These are phyloP conservation scores for Saccharomyces paradoxus DNA, from an alignment of 805 yeast species.

Conservation along the genomic window DNA sequence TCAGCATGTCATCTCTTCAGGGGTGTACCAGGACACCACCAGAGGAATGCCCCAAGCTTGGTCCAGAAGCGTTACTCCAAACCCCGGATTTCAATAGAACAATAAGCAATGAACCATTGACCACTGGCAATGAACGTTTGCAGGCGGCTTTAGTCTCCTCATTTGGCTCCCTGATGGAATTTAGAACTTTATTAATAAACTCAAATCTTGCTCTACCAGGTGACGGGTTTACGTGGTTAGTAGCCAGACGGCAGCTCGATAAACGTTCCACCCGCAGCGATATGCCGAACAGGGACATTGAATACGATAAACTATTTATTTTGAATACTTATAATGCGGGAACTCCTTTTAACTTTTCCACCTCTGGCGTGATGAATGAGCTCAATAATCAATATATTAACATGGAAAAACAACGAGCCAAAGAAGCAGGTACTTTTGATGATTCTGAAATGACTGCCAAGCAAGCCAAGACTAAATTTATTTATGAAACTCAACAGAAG, in stretches of 20 bases:
- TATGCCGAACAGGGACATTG: slow-evolving; percentile 12
- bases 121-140: slow-evolving; percentile 30
- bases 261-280: slow-evolving; percentile 5
- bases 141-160: slow-evolving; percentile 44
- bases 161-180: slow-evolving; percentile 72
- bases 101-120: slow-evolving; percentile 28
- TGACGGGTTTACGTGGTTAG: slow-evolving; percentile 86
- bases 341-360: slow-evolving; percentile 58
- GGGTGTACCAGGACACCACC: slow-evolving; percentile 14
- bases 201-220: slow-evolving; percentile 72
- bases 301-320: slow-evolving; percentile 48
- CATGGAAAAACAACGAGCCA: not conserved
- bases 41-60: slow-evolving; percentile 5
- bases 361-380: slow-evolving; percentile 36
- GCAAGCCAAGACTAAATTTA: slow-evolving; percentile 13
- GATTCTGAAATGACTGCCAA: slow-evolving; percentile 1
- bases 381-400: slow-evolving; percentile 19
- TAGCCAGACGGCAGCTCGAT: slow-evolving; percentile 40
- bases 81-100: slow-evolving; percentile 35
- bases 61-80: slow-evolving; percentile 28
- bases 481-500: slow-evolving; percentile 36
- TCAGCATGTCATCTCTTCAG: slow-evolving; percentile 31
- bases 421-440: slow-evolving; percentile 1
- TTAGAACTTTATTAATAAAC: slow-evolving; percentile 58
- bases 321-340: slow-evolving; percentile 88